Evolutionary conservation across 176 grass and related monocot species (phyloP).

Genomic region (Hordeum vulgare): DNA sequence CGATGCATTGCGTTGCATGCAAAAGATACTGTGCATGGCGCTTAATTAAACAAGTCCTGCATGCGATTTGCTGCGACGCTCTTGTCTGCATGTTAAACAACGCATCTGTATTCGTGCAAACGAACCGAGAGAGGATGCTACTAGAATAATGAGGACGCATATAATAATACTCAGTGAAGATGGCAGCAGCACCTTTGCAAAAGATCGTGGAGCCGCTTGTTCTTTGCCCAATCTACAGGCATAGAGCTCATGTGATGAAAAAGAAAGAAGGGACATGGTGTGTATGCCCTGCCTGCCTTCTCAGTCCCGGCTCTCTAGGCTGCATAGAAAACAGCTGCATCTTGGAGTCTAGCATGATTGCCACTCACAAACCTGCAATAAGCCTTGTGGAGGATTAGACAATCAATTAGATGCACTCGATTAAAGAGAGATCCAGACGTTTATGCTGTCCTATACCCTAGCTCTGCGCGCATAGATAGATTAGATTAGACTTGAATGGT

Average conservation of each 20-base stretch:
- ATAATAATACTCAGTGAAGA: conserved; percentile 20
- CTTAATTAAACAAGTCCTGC: not conserved
- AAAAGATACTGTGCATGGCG: conserved; percentile 32
- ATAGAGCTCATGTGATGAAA: conserved; percentile 40
- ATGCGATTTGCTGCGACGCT: conserved; percentile 14
- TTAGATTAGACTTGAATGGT: conserved; percentile 23
- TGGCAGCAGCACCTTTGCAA: conserved; percentile 17
- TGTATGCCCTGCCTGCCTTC: not conserved
- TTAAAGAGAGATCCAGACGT: conserved; percentile 50
- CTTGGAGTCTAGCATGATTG: conserved; percentile 55
- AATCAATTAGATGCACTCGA: conserved; percentile 41
- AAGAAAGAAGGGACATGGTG: not conserved
- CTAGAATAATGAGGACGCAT: conserved; percentile 24
- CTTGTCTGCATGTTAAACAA: conserved; percentile 33
- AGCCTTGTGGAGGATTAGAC: conserved; percentile 30
- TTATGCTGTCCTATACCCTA: conserved; percentile 26
- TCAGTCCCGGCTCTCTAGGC: conserved; percentile 36
- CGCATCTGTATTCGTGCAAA: conserved; percentile 36
- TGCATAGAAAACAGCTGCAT: conserved; percentile 42
- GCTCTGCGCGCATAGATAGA: not conserved
- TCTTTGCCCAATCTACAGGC: conserved; percentile 15
- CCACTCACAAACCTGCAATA: conserved; percentile 33
- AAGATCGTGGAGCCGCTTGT: conserved; percentile 36
- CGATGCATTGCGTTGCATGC: conserved; percentile 9
- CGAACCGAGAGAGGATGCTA: conserved; percentile 31